A percentile compares a stretch with the other conserved stretches of the same genome.
Evolutionary conservation across 2,329 filamentous ascomycete species (phyloP).

Genomic region (Aspergillus luchuensis): DNA sequence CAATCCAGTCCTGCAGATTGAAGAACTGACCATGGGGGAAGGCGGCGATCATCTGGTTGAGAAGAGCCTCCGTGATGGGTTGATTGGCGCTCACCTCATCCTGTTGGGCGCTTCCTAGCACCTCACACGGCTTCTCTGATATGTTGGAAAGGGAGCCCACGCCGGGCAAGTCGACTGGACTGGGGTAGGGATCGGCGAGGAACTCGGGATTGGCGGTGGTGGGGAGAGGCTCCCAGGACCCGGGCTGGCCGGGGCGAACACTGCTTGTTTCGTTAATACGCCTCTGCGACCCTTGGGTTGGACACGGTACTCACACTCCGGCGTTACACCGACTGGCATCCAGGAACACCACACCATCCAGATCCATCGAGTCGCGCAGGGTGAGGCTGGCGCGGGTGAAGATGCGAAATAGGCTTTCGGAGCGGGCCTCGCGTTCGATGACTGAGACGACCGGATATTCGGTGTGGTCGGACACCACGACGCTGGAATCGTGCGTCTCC

Average conservation of each 20-base stretch:
- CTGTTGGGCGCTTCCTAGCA: conserved; percentile 22
- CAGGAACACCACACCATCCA: conserved; percentile 43
- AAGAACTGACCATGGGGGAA: conserved; percentile 32
- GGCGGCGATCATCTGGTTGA: conserved; percentile 20
- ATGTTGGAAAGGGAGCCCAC: conserved; percentile 20
- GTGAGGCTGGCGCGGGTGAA: conserved; percentile 50
- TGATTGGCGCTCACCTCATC: background rate
- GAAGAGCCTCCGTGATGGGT: conserved; percentile 20
- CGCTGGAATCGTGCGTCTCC: background rate
- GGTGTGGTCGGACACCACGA: background rate
- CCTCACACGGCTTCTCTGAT: conserved; percentile 19
- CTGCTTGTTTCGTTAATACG: conserved; percentile 12
- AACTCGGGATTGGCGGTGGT: conserved; percentile 20
- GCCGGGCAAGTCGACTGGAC: conserved; percentile 16
- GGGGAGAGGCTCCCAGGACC: conserved; percentile 28
- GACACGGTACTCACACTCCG: conserved; percentile 24
- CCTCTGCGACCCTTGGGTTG: background rate
- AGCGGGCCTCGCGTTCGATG: conserved; percentile 10
- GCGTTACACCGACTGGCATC: conserved; percentile 26
- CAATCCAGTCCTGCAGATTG: conserved; percentile 15
- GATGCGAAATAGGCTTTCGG: conserved; percentile 29
- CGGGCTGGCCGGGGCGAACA: conserved; percentile 16
- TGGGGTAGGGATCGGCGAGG: conserved; percentile 15
- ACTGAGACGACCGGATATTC: background rate
- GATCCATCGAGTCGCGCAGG: conserved; percentile 46